These are phyloP conservation scores for Colletotrichum sp. DNA, from an alignment of 2,329 filamentous ascomycete species.

Conservation along the genomic window DNA sequence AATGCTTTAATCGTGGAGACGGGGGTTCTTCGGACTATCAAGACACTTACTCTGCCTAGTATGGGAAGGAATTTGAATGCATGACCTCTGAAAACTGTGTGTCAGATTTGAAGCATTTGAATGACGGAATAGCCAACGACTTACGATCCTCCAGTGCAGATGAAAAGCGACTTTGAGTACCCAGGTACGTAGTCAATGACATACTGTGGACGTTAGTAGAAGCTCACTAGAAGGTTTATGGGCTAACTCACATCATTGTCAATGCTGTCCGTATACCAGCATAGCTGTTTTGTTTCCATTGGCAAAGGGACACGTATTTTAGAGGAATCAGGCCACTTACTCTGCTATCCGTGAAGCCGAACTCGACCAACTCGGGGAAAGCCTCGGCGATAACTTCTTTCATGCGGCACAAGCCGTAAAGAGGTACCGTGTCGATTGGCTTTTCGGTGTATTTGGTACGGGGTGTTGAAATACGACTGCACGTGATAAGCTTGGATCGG, in stretches of 20 bases:
- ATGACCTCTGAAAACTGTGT: neutral
- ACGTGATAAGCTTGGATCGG: neutral
- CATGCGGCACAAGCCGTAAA: constrained; percentile 26
- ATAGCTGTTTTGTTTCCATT: neutral
- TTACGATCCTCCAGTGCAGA: neutral
- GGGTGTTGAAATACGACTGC: constrained; percentile 21
- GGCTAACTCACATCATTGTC: neutral
- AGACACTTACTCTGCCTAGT: neutral
- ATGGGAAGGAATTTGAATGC: neutral
- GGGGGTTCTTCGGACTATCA: neutral
- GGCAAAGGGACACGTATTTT: neutral
- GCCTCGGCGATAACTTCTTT: constrained; percentile 25
- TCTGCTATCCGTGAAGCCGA: constrained; percentile 26
- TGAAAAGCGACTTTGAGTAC: neutral
- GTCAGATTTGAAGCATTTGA: neutral
- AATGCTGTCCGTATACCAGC: constrained; percentile 14
- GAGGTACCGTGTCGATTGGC: constrained; percentile 26
- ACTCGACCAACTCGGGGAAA: constrained; percentile 26
- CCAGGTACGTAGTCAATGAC: neutral
- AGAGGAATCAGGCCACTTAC: neutral
- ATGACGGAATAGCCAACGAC: neutral
- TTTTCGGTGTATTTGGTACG: constrained; percentile 26
- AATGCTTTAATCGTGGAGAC: neutral
- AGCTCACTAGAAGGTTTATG: neutral
- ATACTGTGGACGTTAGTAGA: neutral